A percentile compares a stretch with the other conserved stretches of the same genome.
phyloP scores from a whole-genome alignment of 805 yeast genomes.

The Helenozyma baotianmanensis region DNA sequence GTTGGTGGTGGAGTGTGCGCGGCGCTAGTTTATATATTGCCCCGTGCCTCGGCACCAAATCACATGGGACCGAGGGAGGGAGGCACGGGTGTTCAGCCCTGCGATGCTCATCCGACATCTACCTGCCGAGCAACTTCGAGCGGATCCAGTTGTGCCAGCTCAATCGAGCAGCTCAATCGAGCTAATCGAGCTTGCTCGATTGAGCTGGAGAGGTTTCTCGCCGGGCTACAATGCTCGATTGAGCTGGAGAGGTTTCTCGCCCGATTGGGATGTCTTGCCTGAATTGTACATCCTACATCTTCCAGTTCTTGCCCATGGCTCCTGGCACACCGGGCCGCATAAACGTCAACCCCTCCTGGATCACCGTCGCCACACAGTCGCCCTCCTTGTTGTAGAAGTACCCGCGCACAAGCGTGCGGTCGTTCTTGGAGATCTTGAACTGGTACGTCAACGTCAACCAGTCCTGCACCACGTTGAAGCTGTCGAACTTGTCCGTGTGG shows the following conservation, averaged over 20 bases:
- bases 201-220: too few species aligned
- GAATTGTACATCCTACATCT: too few species aligned
- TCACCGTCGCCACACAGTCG: conserved; percentile 32
- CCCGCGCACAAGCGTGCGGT: conserved; percentile 36
- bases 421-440: conserved; percentile 29
- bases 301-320: conserved; percentile 1
- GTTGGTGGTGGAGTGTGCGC: background rate
- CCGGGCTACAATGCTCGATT: too few species aligned
- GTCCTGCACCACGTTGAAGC: conserved; percentile 29
- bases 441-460: conserved; percentile 38
- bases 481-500: conserved; percentile 23
- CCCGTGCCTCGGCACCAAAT: conserved; percentile 1
- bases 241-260: too few species aligned
- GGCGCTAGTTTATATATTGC: conserved; percentile 1
- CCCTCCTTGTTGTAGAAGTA: conserved; percentile 28
- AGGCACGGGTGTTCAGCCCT: background rate
- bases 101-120: too few species aligned
- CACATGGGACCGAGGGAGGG: conserved; percentile 2
- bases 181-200: too few species aligned
- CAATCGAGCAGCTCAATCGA: too few species aligned
- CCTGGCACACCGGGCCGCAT: conserved; percentile 23
- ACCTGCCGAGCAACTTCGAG: too few species aligned
- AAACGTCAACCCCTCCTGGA: conserved; percentile 39
- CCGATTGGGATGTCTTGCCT: too few species aligned
- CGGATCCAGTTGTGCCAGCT: too few species aligned